Base-by-base conservation (phyloP, 352 stramenopile species). In the Pythium plurisporium region DNA sequence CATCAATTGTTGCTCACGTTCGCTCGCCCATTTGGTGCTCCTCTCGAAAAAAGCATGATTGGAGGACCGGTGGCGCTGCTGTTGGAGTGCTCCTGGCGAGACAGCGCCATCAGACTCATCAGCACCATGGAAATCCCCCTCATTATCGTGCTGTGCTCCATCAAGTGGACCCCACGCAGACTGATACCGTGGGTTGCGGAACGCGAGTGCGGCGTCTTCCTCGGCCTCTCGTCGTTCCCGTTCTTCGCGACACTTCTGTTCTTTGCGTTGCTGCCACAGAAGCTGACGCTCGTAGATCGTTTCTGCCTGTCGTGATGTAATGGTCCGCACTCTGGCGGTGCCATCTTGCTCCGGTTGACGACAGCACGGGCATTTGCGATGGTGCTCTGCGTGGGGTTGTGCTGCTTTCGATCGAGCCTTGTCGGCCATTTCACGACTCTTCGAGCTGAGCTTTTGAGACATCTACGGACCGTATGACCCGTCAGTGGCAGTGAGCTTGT, bases 221-320 rank as follows among this genome's bases (percentile, higher is more conserved):
- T 70, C 59, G n/a, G 81, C 65, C 23, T 77, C 64, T 4, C 62
- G 58, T 25, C 71, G 52, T 23, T 65, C 72, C 15, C 78, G 66
- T n/a, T 76, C 23, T 33, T 56, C 22, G 65, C 63, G 15, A 29
- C 37, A 55, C 40, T 62, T 60, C 3, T 49, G 57, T 25, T 88
- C 67, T 29, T 80, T 86, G 25, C 62, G 49, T 14, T 69, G 51
- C 57, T 86, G 82, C 81, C 81, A 91, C 23, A 69, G 65, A 1
- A 88, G 20, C 23, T 91, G 81, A 8, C 75, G 72, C 5, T 75
- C 59, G 49, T 83, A 91, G 23, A 91, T 84, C 15, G 61, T 63
- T 5, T 50, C 53, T 7, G 81, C 79, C 15, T 74, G 52, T 2
- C 55, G 47, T 27, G 46, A 9, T 14, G 36, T 48, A 5, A 67